A percentile compares a stretch with the other conserved stretches of the same genome.
phyloP scores from a whole-genome alignment of 768 basidiomycete species.

The Agaricus blazei region DNA sequence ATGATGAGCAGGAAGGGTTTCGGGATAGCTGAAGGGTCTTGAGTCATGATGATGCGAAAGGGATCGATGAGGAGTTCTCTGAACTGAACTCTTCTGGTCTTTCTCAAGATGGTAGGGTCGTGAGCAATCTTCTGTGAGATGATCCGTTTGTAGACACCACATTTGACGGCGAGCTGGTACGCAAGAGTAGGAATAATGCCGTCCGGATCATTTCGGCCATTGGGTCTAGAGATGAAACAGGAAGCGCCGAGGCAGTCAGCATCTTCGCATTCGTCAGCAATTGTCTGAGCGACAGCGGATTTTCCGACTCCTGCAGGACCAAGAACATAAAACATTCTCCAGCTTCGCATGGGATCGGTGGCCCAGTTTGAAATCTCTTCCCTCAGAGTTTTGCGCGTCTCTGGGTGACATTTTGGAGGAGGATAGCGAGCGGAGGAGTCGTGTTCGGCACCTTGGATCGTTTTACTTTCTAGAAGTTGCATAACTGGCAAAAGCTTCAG shows the following conservation, averaged over 20 bases:
- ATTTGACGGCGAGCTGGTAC: too few species aligned
- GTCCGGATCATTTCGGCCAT: neutral
- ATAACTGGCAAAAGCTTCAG: too few species aligned
- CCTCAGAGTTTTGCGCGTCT: neutral
- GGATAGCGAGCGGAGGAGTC: neutral
- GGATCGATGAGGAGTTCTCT: too few species aligned
- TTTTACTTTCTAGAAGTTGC: too few species aligned
- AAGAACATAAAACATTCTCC: slow-evolving; percentile 3
- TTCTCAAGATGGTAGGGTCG: too few species aligned
- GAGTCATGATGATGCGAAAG: too few species aligned
- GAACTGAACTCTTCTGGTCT: too few species aligned
- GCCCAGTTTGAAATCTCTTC: neutral
- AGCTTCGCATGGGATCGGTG: neutral
- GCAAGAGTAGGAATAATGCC: neutral
- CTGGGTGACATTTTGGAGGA: neutral
- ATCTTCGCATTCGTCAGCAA: neutral
- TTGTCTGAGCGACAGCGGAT: slow-evolving; percentile 6
- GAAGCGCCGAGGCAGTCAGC: neutral
- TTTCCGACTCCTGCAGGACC: slow-evolving; percentile 7
- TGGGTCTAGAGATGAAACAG: slow-evolving; percentile 7
- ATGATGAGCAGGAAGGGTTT: too few species aligned
- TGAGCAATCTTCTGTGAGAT: too few species aligned
- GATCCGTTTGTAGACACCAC: too few species aligned
- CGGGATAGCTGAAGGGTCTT: too few species aligned
- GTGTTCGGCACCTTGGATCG: too few species aligned